Base-by-base conservation (phyloP, 1,284 basidiomycete species). In the Kalmanozyma brasiliensis region DNA sequence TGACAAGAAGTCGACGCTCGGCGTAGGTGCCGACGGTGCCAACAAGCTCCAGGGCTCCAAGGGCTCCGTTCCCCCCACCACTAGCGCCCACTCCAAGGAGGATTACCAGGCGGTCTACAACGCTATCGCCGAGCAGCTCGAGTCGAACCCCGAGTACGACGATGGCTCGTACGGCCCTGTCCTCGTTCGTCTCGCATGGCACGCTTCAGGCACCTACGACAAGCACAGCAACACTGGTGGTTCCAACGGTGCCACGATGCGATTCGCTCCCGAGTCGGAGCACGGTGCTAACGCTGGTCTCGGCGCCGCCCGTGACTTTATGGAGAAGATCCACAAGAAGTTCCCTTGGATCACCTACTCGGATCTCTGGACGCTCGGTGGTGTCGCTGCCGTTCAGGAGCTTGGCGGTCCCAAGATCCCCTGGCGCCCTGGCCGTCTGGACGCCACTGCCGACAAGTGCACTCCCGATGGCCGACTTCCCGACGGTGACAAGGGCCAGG, bases 401-500 rank as follows among this genome's bases (percentile, higher is more conserved):
- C 74, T 83, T 45, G 79, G 75, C 37, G 79, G 79, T 20, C 79
- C 79, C 57, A 75, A 76, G 59, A 67, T 84, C 36, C 70, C 72
- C 10, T 86, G 85, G 83, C 67, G 82, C 42, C 79, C 83, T 9
- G 83, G 83, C 24, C 76, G 83, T 38, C 76, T 76, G 60, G 83
- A 84, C 61, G 76, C 76, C 20, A 51, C 73, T 23, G 77, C 73
- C 41, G 77, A 81, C 46, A 69, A 76, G 63, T 80, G 71, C 72
- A 92, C 95, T 26, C 94, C 95, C 19, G 94, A 94, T 79, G 95
- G 95, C 57, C 90, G 95, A 83, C 89, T 98, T 35, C 95, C 95
- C 20, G 95, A 98, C 82, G 95, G 90, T 34, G 80, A 88, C 23
- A 89, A 92, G 83, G 94, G 91, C 43, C 84, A 88, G 55, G 89